phyloP scores from a whole-genome alignment of 1,284 basidiomycete species.

The Clitocybe nebularis region DNA sequence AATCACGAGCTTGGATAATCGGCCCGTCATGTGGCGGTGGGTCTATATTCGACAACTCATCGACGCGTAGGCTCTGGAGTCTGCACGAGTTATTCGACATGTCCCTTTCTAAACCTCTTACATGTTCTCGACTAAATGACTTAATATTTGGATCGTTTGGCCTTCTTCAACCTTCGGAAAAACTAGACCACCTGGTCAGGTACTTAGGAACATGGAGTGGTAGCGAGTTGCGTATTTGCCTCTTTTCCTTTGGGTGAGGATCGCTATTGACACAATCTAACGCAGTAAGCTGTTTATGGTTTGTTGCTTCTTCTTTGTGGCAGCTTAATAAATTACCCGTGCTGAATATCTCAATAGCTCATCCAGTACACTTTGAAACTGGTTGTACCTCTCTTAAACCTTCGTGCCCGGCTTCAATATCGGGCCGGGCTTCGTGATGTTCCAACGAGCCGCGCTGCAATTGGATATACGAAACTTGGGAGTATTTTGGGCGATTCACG shows the following conservation, averaged over 20 bases:
- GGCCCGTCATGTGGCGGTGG: too few relatives aligned
- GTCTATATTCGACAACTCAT: neutral
- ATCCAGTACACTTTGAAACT: slow-evolving; percentile 70
- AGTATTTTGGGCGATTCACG: slow-evolving; percentile 61
- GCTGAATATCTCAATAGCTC: slow-evolving; percentile 54
- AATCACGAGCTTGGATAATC: slow-evolving; percentile 21
- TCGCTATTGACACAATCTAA: slow-evolving; percentile 2
- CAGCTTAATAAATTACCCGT: neutral
- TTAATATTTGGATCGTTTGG: slow-evolving; percentile 59
- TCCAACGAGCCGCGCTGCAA: slow-evolving; percentile 49
- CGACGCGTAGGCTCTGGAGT: too few relatives aligned
- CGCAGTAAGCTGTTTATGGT: slow-evolving; percentile 76
- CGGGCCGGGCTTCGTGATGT: slow-evolving; percentile 50
- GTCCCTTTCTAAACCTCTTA: slow-evolving; percentile 20
- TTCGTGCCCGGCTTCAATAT: slow-evolving; percentile 66
- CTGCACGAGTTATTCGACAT: slow-evolving; percentile 2
- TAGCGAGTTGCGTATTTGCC: slow-evolving; percentile 62
- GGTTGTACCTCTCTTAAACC: slow-evolving; percentile 56
- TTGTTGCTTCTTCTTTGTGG: neutral
- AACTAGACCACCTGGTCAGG: slow-evolving; percentile 65
- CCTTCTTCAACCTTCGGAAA: slow-evolving; percentile 52
- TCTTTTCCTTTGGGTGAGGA: slow-evolving; percentile 8
- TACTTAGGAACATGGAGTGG: slow-evolving; percentile 79
- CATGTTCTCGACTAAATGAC: slow-evolving; percentile 50
- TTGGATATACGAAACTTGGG: slow-evolving; percentile 51